Evolutionary conservation across 208 protist genomes (phyloP).

Genomic region (Leptomonas pyrrhocoris): DNA sequence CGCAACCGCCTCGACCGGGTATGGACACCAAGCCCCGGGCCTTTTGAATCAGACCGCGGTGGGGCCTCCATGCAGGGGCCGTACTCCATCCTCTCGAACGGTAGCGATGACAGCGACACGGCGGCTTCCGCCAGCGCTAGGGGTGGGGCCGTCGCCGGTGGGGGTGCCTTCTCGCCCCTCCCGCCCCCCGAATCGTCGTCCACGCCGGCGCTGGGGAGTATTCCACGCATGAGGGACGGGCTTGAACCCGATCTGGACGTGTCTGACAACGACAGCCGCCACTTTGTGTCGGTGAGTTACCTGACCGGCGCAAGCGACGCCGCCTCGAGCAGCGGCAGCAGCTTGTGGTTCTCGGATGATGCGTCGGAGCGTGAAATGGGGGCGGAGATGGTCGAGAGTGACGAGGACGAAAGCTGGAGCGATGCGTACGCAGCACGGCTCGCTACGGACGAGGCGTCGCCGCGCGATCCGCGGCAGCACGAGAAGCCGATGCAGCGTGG

Average conservation of each 20-base stretch:
- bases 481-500: not conserved
- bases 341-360: not conserved
- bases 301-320: not conserved
- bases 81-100: not conserved
- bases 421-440: not conserved
- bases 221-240: slow-evolving; percentile 12
- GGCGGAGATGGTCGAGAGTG: not conserved
- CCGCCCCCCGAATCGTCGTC: not conserved
- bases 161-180: too few species aligned
- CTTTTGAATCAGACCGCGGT: not conserved
- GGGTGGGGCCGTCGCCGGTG: too few species aligned
- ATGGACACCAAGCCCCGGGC: slow-evolving; percentile 10
- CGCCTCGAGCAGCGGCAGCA: slow-evolving; percentile 7
- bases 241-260: slow-evolving; percentile 3
- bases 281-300: slow-evolving; percentile 13
- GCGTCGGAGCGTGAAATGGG: slow-evolving; percentile 3
- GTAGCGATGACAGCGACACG: not conserved
- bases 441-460: too few species aligned
- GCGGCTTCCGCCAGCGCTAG: not conserved
- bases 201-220: not conserved
- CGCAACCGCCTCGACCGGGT: not conserved
- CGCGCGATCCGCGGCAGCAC: not conserved
- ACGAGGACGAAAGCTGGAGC: not conserved
- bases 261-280: slow-evolving; percentile 23
- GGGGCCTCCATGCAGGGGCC: not conserved